These are phyloP conservation scores for Monilinia fructigena DNA, from an alignment of 2,329 filamentous ascomycete genomes.

Conservation along the genomic window DNA sequence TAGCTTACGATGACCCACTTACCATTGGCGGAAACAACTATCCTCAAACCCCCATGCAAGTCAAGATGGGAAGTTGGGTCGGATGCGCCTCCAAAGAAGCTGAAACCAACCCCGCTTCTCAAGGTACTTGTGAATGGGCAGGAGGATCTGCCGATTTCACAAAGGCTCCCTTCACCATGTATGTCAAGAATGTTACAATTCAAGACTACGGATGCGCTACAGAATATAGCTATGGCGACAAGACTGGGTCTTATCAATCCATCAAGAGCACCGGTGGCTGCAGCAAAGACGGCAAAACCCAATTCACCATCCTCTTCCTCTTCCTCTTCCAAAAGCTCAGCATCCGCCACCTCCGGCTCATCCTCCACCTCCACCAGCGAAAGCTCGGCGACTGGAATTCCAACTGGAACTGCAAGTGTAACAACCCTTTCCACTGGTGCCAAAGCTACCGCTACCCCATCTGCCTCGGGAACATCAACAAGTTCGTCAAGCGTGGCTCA, in stretches of 20 bases:
- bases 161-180: slow-evolving; percentile 52
- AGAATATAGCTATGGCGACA: slow-evolving; percentile 51
- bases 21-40: slow-evolving; percentile 54
- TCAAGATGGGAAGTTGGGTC: slow-evolving; percentile 61
- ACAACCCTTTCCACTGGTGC: slow-evolving; percentile 25
- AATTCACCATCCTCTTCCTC: slow-evolving; percentile 5
- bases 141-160: slow-evolving; percentile 53
- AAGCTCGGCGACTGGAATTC: not conserved
- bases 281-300: slow-evolving; percentile 23
- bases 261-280: slow-evolving; percentile 44
- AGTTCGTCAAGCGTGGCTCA: slow-evolving; percentile 33
- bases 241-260: slow-evolving; percentile 47
- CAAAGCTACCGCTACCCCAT: not conserved
- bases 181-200: slow-evolving; percentile 50
- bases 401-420: slow-evolving; percentile 20
- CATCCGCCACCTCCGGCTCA: not conserved
- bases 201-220: slow-evolving; percentile 51
- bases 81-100: slow-evolving; percentile 39
- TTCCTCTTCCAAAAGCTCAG: not conserved
- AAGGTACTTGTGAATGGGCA: slow-evolving; percentile 65
- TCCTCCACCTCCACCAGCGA: slow-evolving; percentile 1
- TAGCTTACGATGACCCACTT: slow-evolving; percentile 47
- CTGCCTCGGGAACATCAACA: not conserved
- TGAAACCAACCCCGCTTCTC: slow-evolving; percentile 46
- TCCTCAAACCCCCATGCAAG: slow-evolving; percentile 68